Evolutionary conservation across 106 monocot genomes (phyloP).

Genomic region (Agapanthus africanus): DNA sequence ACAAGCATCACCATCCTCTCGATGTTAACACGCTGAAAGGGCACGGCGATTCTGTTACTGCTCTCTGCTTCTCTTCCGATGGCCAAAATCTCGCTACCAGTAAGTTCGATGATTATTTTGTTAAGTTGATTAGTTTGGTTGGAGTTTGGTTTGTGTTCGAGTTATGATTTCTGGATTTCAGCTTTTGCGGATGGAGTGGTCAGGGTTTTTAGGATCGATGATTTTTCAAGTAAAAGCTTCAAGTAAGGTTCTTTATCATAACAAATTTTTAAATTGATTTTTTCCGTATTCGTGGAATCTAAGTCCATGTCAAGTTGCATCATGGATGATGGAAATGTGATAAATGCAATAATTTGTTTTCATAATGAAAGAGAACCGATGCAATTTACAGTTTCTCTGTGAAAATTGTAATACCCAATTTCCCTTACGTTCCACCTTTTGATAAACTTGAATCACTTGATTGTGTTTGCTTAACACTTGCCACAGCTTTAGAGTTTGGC

Average conservation of each 20-base stretch:
- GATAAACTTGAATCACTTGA: too few relatives aligned
- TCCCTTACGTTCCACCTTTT: too few relatives aligned
- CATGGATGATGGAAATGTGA: not conserved
- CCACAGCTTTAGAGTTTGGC: too few relatives aligned
- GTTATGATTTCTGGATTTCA: too few relatives aligned
- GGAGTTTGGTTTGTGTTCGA: not conserved
- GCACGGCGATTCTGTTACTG: constrained; percentile 64
- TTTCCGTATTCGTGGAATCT: not conserved
- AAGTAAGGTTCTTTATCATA: constrained; percentile 35
- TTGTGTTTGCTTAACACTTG: too few relatives aligned
- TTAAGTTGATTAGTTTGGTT: not conserved
- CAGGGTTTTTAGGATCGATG: constrained; percentile 80
- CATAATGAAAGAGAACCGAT: too few relatives aligned
- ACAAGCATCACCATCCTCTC: constrained; percentile 71
- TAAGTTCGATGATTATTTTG: constrained; percentile 8
- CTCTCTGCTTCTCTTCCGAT: constrained; percentile 78
- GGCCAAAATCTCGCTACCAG: constrained; percentile 73
- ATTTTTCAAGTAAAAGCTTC: constrained; percentile 89
- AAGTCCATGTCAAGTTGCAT: not conserved
- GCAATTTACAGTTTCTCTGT: too few relatives aligned
- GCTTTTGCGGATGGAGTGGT: constrained; percentile 84
- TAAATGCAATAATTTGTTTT: too few relatives aligned
- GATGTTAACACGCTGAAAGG: constrained; percentile 89
- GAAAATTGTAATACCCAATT: too few relatives aligned
- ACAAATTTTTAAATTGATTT: not conserved